Evolutionary conservation across 2,329 filamentous ascomycete genomes (phyloP), one percentile per base, ranked within the genome.

Genomic region (Nemania abortiva): DNA sequence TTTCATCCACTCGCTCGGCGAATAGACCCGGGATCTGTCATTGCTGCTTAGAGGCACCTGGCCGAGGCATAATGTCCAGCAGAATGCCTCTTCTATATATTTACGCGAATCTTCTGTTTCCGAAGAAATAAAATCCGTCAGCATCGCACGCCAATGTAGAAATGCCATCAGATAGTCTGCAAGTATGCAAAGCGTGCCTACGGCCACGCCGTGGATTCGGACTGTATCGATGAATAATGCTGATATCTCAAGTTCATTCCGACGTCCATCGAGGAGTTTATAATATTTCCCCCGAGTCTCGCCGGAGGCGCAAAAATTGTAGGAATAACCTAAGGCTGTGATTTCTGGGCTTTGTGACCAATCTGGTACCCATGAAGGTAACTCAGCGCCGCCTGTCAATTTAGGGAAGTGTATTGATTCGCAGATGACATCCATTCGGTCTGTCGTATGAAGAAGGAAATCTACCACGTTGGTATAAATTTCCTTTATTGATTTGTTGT

Each of bases 331-430:
- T 3, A 79, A 61, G 6, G 74, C 64, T 6, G 68, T 69, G 0
- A 69, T 65, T 6, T 73, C 66, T 2, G 75, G 70, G 2, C 72
- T 71, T 49, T 79, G 74, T 0, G 79, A 81, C 79, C 80, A 82
- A 66, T 82, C 80, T 0, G 80, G 80, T 2, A 77, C 76, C 77
- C 78, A 82, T 0, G 73, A 76, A 1, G 80, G 81, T 3, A 82
- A 65, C 11, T 71, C 74, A 1, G 64, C 29, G 3, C 73, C 65
- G 60, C 68, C 74, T 1, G 68, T 73, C 47, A 77, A 73, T 0
- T 70, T 47, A 0, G 78, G 78, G 45, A 75, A 80, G 55, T 81
- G 76, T 50, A 81, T 79, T 2, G 77, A 66, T 39, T 80, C 77
- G 70, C 79, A 79, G 2, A 82, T 76, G 7, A 82, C 74, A 63